These are phyloP conservation scores for Xylariaceae sp. DNA, from an alignment of 2,329 filamentous ascomycete genomes.

Conservation along the genomic window DNA sequence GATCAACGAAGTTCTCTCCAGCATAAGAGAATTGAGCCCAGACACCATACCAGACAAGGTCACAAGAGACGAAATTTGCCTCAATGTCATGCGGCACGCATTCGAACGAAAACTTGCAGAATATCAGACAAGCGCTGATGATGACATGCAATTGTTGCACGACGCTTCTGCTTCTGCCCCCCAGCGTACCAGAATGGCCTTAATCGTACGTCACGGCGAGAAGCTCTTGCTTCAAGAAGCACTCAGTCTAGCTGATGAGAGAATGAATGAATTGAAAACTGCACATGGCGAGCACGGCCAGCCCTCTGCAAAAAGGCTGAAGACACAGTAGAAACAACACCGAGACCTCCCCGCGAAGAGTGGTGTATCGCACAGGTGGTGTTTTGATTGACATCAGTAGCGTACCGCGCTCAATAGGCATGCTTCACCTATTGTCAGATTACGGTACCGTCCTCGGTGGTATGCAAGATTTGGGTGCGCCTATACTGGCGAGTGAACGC, in stretches of 20 bases:
- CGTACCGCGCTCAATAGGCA: too few species aligned
- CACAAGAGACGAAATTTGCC: slow-evolving; percentile 44
- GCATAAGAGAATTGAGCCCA: slow-evolving; percentile 41
- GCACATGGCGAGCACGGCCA: slow-evolving; percentile 16
- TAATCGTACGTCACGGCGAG: slow-evolving; percentile 67
- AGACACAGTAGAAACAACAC: too few species aligned
- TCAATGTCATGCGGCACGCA: slow-evolving; percentile 37
- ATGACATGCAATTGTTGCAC: slow-evolving; percentile 38
- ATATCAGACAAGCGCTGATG: slow-evolving; percentile 40
- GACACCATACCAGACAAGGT: slow-evolving; percentile 45
- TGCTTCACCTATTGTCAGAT: too few species aligned
- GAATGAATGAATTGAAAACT: slow-evolving; percentile 17
- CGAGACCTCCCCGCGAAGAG: too few species aligned
- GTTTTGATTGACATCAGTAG: too few species aligned
- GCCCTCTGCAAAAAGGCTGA: slow-evolving; percentile 24
- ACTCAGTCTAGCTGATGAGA: slow-evolving; percentile 34
- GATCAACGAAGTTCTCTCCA: slow-evolving; percentile 48
- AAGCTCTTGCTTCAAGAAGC: slow-evolving; percentile 61
- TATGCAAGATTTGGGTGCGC: too few species aligned
- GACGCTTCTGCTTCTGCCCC: slow-evolving; percentile 12
- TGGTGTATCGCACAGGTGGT: too few species aligned
- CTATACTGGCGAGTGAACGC: too few species aligned
- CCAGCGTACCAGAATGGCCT: slow-evolving; percentile 54
- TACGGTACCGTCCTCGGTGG: too few species aligned
- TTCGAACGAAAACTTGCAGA: slow-evolving; percentile 37